A percentile compares a stretch with the other conserved stretches of the same genome.
Evolutionary conservation across 2,329 filamentous ascomycete species (phyloP).

Genomic region (Acrocalymma vagum): DNA sequence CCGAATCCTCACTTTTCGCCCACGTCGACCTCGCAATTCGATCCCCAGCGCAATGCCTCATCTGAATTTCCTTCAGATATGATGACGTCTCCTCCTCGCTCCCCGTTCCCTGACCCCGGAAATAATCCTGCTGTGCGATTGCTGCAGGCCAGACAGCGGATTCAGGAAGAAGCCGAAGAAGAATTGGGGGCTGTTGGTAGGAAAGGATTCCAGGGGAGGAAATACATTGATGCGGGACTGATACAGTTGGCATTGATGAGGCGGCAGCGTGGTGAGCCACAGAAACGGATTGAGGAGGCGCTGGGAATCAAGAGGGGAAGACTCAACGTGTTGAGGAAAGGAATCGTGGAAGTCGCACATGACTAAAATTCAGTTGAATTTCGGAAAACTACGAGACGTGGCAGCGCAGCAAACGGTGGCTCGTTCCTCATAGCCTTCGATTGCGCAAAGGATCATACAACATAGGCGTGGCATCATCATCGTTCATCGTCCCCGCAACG

Average conservation of each 20-base stretch:
- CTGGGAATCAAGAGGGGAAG: conserved; percentile 44
- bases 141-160: conserved; percentile 59
- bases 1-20: conserved; percentile 65
- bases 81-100: conserved; percentile 39
- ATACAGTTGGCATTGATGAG: conserved; percentile 49
- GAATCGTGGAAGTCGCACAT: conserved; percentile 7
- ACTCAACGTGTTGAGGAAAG: conserved; percentile 33
- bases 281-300: conserved; percentile 39
- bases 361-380: conserved; percentile 1
- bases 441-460: too few relatives aligned
- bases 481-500: too few relatives aligned
- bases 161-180: conserved; percentile 61
- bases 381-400: not conserved
- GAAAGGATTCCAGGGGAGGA: conserved; percentile 50
- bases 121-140: conserved; percentile 65
- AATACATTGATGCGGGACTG: conserved; percentile 55
- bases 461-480: too few relatives aligned
- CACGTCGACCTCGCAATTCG: conserved; percentile 59
- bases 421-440: too few relatives aligned
- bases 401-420: too few relatives aligned
- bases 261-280: conserved; percentile 35
- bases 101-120: conserved; percentile 40
- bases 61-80: conserved; percentile 36
- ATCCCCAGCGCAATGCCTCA: conserved; percentile 39
- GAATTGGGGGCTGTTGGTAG: conserved; percentile 59